These are phyloP conservation scores for Lolium rigidum DNA, from an alignment of 176 grass and related monocot species.

Conservation along the genomic window DNA sequence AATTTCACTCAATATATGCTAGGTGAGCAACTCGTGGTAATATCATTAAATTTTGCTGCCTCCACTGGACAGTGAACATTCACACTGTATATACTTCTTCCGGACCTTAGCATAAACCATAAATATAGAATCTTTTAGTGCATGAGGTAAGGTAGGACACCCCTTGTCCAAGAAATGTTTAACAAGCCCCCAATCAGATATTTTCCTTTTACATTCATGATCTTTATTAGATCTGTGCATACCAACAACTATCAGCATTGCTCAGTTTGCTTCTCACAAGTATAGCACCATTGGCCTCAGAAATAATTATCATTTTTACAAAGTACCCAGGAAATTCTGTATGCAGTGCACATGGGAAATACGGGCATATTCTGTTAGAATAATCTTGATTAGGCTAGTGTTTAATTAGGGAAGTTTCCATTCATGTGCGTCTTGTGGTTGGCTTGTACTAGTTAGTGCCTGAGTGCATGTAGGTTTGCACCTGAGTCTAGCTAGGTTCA, in stretches of 20 bases:
- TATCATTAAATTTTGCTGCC: neutral
- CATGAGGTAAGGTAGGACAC: constrained; percentile 1
- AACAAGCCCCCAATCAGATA: neutral
- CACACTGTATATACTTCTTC: neutral
- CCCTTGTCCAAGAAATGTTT: neutral
- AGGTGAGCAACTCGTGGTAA: constrained; percentile 9
- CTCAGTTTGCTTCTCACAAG: neutral
- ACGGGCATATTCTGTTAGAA: neutral
- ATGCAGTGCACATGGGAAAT: neutral
- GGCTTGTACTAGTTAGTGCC: neutral
- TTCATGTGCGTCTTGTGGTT: neutral
- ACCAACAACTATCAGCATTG: neutral
- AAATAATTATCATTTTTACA: neutral
- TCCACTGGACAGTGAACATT: constrained; percentile 1
- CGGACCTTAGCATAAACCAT: neutral
- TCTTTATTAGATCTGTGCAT: neutral
- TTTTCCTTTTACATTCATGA: neutral
- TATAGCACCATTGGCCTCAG: neutral
- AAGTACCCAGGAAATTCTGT: neutral
- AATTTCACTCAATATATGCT: constrained; percentile 15
- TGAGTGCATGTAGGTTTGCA: neutral
- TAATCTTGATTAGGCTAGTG: neutral
- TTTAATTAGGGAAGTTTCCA: neutral
- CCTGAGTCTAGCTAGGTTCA: neutral
- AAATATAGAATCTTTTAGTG: neutral